These are phyloP conservation scores for Barnettozyma populi DNA, from an alignment of 805 yeast species.

Conservation along the genomic window DNA sequence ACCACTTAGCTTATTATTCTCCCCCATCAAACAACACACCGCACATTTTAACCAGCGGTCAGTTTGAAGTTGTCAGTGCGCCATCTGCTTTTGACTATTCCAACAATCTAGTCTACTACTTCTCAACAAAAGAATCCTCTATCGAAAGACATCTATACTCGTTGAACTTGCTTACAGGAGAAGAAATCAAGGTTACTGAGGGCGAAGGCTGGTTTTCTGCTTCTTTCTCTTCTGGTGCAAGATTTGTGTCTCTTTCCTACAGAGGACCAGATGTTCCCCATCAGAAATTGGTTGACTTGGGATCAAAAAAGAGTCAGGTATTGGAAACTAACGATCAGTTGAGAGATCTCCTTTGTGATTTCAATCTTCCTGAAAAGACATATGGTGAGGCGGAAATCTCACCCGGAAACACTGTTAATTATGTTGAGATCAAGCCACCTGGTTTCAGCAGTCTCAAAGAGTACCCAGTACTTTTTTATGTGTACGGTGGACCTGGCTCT, in stretches of 20 bases:
- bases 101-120: constrained; percentile 47
- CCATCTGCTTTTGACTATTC: constrained; percentile 56
- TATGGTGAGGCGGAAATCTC: constrained; percentile 53
- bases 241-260: constrained; percentile 66
- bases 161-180: constrained; percentile 47
- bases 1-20: constrained; percentile 79
- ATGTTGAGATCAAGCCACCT: constrained; percentile 72
- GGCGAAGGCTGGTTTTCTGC: constrained; percentile 63
- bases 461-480: constrained; percentile 84
- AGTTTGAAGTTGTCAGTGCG: constrained; percentile 87
- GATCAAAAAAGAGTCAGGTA: constrained; percentile 27
- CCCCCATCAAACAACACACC: constrained; percentile 60
- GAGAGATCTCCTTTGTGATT: constrained; percentile 32
- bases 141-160: constrained; percentile 81
- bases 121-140: constrained; percentile 72
- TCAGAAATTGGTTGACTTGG: constrained; percentile 63
- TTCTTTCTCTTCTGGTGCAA: constrained; percentile 74
- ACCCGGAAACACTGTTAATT: constrained; percentile 43
- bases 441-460: constrained; percentile 47
- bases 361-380: constrained; percentile 50
- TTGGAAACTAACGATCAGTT: constrained; percentile 40
- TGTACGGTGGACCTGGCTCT: constrained; percentile 95
- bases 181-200: constrained; percentile 29
- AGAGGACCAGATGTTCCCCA: constrained; percentile 76
- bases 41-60: constrained; percentile 60